These are phyloP conservation scores for Zychaea mexicana DNA, from an alignment of 371 early-diverging fungal species.

Conservation along the genomic window DNA sequence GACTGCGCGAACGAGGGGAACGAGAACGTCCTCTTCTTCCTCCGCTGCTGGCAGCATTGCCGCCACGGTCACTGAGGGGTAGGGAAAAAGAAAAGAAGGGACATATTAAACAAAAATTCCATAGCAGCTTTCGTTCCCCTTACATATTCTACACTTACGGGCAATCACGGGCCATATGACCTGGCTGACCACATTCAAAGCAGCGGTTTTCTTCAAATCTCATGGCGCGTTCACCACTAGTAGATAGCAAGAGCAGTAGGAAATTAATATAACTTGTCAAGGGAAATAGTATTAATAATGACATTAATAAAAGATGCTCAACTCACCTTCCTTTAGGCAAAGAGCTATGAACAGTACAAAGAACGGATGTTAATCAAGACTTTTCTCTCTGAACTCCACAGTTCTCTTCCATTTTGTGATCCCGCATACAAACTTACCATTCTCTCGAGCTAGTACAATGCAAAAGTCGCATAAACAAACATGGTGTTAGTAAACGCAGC, in stretches of 20 bases:
- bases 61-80: background rate
- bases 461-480: no score
- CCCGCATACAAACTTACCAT: conserved; percentile 28
- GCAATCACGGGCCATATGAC: conserved; percentile 44
- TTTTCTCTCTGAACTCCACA: no score
- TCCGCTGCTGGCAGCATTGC: background rate
- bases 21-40: conserved; percentile 35
- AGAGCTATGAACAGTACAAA: conserved; percentile 21
- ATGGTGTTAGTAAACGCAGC: no score
- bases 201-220: conserved; percentile 44
- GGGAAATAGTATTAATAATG: background rate
- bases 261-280: no score
- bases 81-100: background rate
- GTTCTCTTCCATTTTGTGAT: no score
- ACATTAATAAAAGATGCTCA: background rate
- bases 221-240: conserved; percentile 45
- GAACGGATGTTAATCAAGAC: background rate
- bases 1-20: conserved; percentile 23
- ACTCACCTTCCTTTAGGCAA: conserved; percentile 44
- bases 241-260: no score
- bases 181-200: conserved; percentile 45
- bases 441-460: conserved; percentile 21
- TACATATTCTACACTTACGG: conserved; percentile 28
- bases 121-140: background rate
- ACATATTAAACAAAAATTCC: no score